Evolutionary conservation across 768 basidiomycete species (phyloP), one percentile per base, ranked within the genome.

Genomic region (Amanita jacksonii): DNA sequence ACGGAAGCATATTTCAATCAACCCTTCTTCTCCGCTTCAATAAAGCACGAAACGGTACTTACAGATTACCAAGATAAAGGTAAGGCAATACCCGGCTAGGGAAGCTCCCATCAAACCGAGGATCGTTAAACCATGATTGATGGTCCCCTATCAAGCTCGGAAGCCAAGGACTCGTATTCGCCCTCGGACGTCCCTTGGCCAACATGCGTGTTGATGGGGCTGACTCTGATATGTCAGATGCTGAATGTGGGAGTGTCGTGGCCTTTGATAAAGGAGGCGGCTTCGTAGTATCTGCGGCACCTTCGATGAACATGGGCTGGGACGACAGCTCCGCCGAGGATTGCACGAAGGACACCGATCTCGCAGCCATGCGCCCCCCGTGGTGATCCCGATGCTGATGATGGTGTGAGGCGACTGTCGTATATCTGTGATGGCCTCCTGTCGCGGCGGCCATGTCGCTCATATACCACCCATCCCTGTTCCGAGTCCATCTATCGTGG

Each of bases 31-130:
- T 30, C 7, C 24, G 22, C 47, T 39, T 52, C 46, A 46, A 47
- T 46, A 53, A 45, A 39, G 27, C 27, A 28, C 27, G 45, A 38
- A n/a, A n/a, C 16, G 27, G 12, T 8, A 82, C 89, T 62, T 59
- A 91, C 90, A 94, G 55, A 61, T 96, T 93, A 27, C 92, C 90
- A n/a, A 93, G 73, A 60, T 93, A 93, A 58, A 98, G 70, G 64
- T 89, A 92, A 45, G 89, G 89, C 48, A 96, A 61, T 50, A 98
- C 91, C 19, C 92, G 73, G 55, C 86, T 90, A 13, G 94, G 94
- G 67, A 98, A 93, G 55, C 86, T 90, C 35, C 94, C 93, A 59
- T 98, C 93, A 58, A 97, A 98, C 48, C 87, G 65, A 25, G 79
- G 76, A 59, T 92, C 89, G 54, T 91, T 84, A 64, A 97, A 96